Conservation (phyloP, 495 filamentous ascomycete genomes). For the Hypoxylon rickii region DNA sequence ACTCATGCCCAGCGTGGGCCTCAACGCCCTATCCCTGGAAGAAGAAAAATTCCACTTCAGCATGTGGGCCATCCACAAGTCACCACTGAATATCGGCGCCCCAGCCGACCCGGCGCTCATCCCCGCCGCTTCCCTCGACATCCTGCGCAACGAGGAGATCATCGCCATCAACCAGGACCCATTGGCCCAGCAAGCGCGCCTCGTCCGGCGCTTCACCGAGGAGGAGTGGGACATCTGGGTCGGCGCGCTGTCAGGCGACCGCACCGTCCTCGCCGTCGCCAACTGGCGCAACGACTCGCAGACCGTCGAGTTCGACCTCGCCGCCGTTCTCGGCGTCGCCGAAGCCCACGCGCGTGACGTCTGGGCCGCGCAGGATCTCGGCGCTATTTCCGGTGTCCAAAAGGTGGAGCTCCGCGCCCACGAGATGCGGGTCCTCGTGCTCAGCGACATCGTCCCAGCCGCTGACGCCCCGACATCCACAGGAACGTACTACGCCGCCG, state of each 20-base stretch:
- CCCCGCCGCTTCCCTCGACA: constrained; percentile 41
- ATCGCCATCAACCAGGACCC: constrained; percentile 60
- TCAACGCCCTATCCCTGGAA: constrained; percentile 35
- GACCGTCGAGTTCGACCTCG: constrained; percentile 45
- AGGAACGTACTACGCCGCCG: constrained; percentile 48
- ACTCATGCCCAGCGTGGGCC: constrained; percentile 29
- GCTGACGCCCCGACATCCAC: constrained; percentile 35
- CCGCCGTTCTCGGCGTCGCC: constrained; percentile 47
- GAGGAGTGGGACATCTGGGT: constrained; percentile 56
- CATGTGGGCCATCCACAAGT: constrained; percentile 63
- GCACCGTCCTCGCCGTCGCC: constrained; percentile 49
- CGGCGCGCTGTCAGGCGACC: constrained; percentile 45
- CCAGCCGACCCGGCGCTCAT: constrained; percentile 47
- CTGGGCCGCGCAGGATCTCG: constrained; percentile 42
- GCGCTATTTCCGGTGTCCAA: constrained; percentile 46
- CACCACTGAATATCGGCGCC: constrained; percentile 57
- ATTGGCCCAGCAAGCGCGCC: constrained; percentile 50
- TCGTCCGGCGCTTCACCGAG: constrained; percentile 39
- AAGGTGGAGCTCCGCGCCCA: constrained; percentile 45
- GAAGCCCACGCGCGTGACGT: constrained; percentile 48
- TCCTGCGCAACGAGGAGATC: constrained; percentile 55
- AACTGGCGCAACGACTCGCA: constrained; percentile 51
- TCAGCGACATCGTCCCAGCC: constrained; percentile 41
- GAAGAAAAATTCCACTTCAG: constrained; percentile 61
- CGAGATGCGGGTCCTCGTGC: constrained; percentile 50